Conservation (phyloP, 2,329 filamentous ascomycete genomes). For the Peltaster fructicola region DNA sequence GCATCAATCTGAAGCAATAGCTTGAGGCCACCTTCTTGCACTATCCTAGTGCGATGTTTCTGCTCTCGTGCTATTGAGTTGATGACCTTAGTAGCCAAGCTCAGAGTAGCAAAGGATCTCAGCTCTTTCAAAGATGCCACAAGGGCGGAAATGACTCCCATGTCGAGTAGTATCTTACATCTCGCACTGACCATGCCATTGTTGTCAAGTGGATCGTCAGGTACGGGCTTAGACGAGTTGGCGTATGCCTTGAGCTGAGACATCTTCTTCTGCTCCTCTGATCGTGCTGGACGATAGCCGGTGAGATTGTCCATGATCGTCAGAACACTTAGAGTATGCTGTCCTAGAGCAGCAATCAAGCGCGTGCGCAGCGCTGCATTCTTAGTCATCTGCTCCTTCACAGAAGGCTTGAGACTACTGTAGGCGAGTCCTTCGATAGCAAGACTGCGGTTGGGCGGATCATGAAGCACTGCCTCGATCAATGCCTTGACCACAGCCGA, state of each 20-base stretch:
- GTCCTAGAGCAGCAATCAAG: constrained; percentile 48
- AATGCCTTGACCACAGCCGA: constrained; percentile 15
- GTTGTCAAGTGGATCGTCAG: constrained; percentile 52
- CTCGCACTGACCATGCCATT: constrained; percentile 58
- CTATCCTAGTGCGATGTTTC: constrained; percentile 57
- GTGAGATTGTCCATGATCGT: constrained; percentile 78
- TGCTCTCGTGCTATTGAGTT: constrained; percentile 59
- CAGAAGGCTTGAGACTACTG: constrained; percentile 64
- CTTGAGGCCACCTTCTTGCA: constrained; percentile 85
- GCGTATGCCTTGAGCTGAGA: constrained; percentile 87
- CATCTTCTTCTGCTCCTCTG: constrained; percentile 87
- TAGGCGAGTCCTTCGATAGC: constrained; percentile 86
- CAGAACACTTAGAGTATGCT: constrained; percentile 31
- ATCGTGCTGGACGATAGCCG: constrained; percentile 55
- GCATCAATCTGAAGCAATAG: constrained; percentile 58
- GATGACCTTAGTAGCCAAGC: constrained; percentile 59
- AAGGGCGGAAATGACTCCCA: constrained; percentile 58
- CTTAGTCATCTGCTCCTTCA: constrained; percentile 64
- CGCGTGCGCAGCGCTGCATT: constrained; percentile 52
- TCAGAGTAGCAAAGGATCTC: constrained; percentile 46
- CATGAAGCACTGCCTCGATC: constrained; percentile 18
- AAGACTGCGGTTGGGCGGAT: constrained; percentile 31
- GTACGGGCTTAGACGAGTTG: constrained; percentile 51
- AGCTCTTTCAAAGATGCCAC: constrained; percentile 33
- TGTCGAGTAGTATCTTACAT: constrained; percentile 63